Evolutionary conservation across 352 stramenopile genomes (phyloP).

Genomic region (Pythium dissotocum): DNA sequence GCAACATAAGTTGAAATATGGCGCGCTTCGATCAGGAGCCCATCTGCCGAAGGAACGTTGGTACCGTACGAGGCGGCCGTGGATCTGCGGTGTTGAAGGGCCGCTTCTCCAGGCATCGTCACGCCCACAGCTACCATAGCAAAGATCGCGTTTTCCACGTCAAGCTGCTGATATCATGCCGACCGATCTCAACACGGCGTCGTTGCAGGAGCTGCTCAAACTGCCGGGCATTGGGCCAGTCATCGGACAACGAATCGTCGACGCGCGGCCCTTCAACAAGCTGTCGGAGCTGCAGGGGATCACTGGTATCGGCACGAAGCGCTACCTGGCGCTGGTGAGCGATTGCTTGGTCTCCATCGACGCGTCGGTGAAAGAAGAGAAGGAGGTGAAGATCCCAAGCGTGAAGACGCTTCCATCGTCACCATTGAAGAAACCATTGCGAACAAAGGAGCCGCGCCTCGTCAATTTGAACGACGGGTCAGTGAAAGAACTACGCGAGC

Average conservation of each 20-base stretch:
- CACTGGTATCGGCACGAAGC: constrained; percentile 43
- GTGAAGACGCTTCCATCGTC: neutral
- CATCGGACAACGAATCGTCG: constrained; percentile 43
- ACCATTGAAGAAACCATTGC: neutral
- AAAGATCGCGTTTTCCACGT: neutral
- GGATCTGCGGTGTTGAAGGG: constrained; percentile 1
- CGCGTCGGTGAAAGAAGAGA: neutral
- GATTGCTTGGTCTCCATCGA: constrained; percentile 16
- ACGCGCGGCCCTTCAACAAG: constrained; percentile 41
- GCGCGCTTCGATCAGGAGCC: neutral
- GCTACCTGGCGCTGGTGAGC: constrained; percentile 14
- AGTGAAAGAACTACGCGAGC: constrained; percentile 33
- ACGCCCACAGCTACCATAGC: neutral
- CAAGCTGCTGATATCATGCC: constrained; percentile 1
- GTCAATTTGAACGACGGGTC: constrained; percentile 57
- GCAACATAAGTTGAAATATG: constrained; percentile 1
- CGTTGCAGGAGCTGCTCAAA: constrained; percentile 32
- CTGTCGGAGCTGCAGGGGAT: constrained; percentile 43
- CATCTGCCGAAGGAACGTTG: neutral
- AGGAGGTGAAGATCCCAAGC: neutral
- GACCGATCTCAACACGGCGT: constrained; percentile 42
- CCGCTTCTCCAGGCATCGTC: neutral
- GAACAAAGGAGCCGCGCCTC: neutral
- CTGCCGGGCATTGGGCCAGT: constrained; percentile 48
- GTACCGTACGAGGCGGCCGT: neutral